Conservation (phyloP, 768 basidiomycete genomes). For the Lactifluus volemus region DNA sequence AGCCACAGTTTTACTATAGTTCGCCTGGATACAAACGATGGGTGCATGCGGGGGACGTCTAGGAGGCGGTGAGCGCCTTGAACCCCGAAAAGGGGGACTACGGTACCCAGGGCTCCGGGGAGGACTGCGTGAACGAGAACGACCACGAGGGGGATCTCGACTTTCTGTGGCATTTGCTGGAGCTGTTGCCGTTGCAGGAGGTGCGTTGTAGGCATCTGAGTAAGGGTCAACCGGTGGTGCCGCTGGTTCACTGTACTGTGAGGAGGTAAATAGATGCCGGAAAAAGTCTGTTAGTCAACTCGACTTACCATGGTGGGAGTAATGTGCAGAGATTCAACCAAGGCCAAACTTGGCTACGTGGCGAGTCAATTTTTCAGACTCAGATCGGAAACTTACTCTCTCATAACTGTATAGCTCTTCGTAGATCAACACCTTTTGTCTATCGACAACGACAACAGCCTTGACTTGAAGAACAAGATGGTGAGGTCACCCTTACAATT, state of each 20-base stretch:
- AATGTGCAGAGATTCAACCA: constrained; percentile 25
- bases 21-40: constrained; percentile 44
- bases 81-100: constrained; percentile 46
- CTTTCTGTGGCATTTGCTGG: constrained; percentile 34
- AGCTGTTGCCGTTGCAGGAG: constrained; percentile 41
- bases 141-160: constrained; percentile 52
- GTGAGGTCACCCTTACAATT: constrained; percentile 50
- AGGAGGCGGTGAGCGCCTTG: constrained; percentile 42
- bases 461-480: constrained; percentile 50
- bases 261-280: constrained; percentile 11
- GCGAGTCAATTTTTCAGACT: constrained; percentile 19
- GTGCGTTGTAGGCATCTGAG: constrained; percentile 71
- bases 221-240: constrained; percentile 66
- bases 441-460: constrained; percentile 32
- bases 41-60: constrained; percentile 65
- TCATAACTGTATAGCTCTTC: constrained; percentile 55
- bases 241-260: constrained; percentile 57
- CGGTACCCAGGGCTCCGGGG: constrained; percentile 55
- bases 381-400: constrained; percentile 31
- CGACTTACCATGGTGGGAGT: constrained; percentile 56
- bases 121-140: constrained; percentile 63
- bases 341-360: constrained; percentile 24
- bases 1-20: constrained; percentile 15
- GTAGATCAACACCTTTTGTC: constrained; percentile 40
- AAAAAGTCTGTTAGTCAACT: constrained; percentile 24